phyloP scores from a whole-genome alignment of 371 early-diverging fungal genomes.

The Mucor saturninus region DNA sequence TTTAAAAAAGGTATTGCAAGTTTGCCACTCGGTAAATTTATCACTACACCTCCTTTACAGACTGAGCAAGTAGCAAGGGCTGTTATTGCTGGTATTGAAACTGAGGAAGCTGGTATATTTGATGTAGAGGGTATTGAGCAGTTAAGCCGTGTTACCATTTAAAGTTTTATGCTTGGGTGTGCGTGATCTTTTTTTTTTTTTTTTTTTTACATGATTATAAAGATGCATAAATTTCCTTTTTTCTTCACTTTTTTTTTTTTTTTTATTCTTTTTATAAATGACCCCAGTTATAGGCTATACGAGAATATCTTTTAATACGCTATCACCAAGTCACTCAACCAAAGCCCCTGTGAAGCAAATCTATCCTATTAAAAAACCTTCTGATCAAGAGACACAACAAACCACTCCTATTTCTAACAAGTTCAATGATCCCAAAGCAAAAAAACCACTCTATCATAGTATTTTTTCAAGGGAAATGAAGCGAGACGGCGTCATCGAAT shows the following conservation, averaged over 20 bases:
- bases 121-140: slow-evolving; percentile 57
- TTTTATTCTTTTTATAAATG: slow-evolving; percentile 13
- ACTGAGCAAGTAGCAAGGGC: slow-evolving; percentile 70
- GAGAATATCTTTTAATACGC: slow-evolving; percentile 19
- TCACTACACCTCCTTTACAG: slow-evolving; percentile 64
- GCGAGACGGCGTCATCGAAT: slow-evolving; percentile 19
- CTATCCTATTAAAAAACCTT: not conserved
- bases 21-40: slow-evolving; percentile 61
- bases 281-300: slow-evolving; percentile 27
- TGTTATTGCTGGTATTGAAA: slow-evolving; percentile 55
- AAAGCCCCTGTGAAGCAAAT: slow-evolving; percentile 19
- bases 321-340: slow-evolving; percentile 5
- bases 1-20: slow-evolving; percentile 49
- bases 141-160: slow-evolving; percentile 27
- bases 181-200: slow-evolving; percentile 4
- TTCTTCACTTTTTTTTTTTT: slow-evolving; percentile 4
- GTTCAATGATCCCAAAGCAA: not conserved
- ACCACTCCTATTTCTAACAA: not conserved
- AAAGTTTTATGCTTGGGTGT: slow-evolving; percentile 10
- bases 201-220: not conserved
- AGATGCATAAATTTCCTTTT: not conserved
- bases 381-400: not conserved
- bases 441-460: slow-evolving; percentile 14
- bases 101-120: slow-evolving; percentile 48
- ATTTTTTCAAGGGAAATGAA: slow-evolving; percentile 24